Conservation (phyloP, 148 eudicot species). For the Linanthus parryae region DNA sequence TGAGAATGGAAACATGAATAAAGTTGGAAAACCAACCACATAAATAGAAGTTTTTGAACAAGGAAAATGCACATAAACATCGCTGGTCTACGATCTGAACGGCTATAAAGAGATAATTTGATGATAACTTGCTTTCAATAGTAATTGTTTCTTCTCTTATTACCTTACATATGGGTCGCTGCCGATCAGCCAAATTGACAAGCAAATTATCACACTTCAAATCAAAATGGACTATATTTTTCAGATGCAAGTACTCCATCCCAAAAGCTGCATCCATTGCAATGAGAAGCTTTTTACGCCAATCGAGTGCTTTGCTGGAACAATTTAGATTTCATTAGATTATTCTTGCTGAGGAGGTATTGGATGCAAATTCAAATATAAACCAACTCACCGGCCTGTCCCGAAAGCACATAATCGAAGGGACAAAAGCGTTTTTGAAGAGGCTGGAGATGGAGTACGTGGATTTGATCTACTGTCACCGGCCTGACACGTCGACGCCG, state of each 20-base stretch:
- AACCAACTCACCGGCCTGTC: constrained; percentile 52
- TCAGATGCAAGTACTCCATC: constrained; percentile 65
- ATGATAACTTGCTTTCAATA: too few species aligned
- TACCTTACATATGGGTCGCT: constrained; percentile 94
- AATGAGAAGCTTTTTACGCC: constrained; percentile 43
- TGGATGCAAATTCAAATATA: not conserved
- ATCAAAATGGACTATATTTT: constrained; percentile 58
- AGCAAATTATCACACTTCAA: constrained; percentile 93
- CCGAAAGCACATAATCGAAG: too few species aligned
- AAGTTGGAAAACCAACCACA: too few species aligned
- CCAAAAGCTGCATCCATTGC: constrained; percentile 69
- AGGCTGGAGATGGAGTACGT: constrained; percentile 87
- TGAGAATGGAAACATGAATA: too few species aligned
- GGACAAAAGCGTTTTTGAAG: constrained; percentile 67
- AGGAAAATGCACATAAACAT: too few species aligned
- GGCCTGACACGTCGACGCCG: constrained; percentile 74
- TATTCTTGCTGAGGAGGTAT: not conserved
- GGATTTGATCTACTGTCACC: constrained; percentile 75
- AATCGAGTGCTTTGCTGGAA: constrained; percentile 41
- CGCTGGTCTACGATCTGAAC: too few species aligned
- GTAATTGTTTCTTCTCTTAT: too few species aligned
- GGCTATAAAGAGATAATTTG: too few species aligned
- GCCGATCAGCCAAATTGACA: constrained; percentile 87
- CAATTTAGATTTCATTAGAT: not conserved
- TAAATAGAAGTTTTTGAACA: too few species aligned